phyloP scores from a whole-genome alignment of 192 early-diverging fungal genomes.

The Rhizophagus sp. region DNA sequence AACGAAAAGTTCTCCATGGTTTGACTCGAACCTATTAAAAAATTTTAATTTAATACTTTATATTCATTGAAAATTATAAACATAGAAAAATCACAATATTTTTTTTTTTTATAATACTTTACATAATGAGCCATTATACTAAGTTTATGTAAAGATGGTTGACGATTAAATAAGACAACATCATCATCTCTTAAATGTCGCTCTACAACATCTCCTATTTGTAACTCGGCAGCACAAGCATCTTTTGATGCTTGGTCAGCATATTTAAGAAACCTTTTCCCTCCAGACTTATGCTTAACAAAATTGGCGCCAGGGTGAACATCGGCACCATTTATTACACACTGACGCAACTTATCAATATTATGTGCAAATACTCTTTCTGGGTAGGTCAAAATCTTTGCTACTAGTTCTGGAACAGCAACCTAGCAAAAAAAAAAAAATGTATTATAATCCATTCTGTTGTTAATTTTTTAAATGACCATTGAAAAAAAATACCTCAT shows the following conservation, averaged over 20 bases:
- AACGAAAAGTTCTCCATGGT: slow-evolving; percentile 97
- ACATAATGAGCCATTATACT: slow-evolving; percentile 97
- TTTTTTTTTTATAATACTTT: slow-evolving; percentile 26
- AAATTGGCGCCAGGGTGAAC: slow-evolving; percentile 92
- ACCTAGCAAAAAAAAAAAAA: slow-evolving; percentile 43
- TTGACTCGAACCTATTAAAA: slow-evolving; percentile 67
- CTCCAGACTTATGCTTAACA: slow-evolving; percentile 56
- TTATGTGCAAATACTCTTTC: slow-evolving; percentile 92
- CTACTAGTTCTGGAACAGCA: slow-evolving; percentile 89
- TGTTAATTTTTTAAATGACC: neutral
- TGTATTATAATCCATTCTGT: neutral
- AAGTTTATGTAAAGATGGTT: slow-evolving; percentile 96
- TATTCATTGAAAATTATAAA: neutral
- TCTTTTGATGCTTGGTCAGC: slow-evolving; percentile 57
- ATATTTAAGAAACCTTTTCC: slow-evolving; percentile 65
- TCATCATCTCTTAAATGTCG: slow-evolving; percentile 94
- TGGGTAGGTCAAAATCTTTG: slow-evolving; percentile 93
- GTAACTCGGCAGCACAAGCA: slow-evolving; percentile 63
- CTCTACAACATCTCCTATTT: slow-evolving; percentile 91
- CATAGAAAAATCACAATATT: neutral
- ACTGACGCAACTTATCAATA: slow-evolving; percentile 72
- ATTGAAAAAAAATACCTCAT: slow-evolving; percentile 62
- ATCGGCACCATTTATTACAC: slow-evolving; percentile 85
- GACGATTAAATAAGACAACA: slow-evolving; percentile 97
- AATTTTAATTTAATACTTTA: slow-evolving; percentile 8